Percentiles rank a stretch among this genome's conserved stretches.
These are phyloP conservation scores for Fusarium sp. DNA, from an alignment of 2,329 filamentous ascomycete species.

Conservation along the genomic window DNA sequence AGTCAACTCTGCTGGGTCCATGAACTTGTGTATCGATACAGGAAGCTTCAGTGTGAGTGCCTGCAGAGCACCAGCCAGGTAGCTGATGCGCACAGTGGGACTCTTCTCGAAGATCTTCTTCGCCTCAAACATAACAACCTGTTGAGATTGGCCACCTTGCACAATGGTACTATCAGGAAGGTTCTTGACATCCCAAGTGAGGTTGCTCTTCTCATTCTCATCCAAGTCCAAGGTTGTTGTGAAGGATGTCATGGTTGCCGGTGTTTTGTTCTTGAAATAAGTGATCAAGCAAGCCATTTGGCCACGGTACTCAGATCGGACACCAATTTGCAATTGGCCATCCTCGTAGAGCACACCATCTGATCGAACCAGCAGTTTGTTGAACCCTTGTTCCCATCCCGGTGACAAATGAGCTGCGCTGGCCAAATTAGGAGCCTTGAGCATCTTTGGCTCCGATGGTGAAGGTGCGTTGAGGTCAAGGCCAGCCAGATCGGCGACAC, in stretches of 20 bases:
- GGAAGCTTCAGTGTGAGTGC: slow-evolving; percentile 92
- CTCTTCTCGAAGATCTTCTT: slow-evolving; percentile 84
- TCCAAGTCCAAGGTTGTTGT: slow-evolving; percentile 94
- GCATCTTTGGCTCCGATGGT: slow-evolving; percentile 67
- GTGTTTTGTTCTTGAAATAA: slow-evolving; percentile 96
- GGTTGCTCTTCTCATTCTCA: slow-evolving; percentile 69
- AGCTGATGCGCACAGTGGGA: slow-evolving; percentile 93
- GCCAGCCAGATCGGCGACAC: slow-evolving; percentile 78
- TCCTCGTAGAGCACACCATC: slow-evolving; percentile 97
- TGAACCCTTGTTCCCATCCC: slow-evolving; percentile 93
- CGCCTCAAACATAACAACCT: slow-evolving; percentile 95
- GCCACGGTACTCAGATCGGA: slow-evolving; percentile 94
- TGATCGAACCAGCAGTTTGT: slow-evolving; percentile 80
- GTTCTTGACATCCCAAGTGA: slow-evolving; percentile 89
- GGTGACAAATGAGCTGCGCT: slow-evolving; percentile 93
- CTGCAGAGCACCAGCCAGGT: slow-evolving; percentile 92
- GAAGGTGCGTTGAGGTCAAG: slow-evolving; percentile 79
- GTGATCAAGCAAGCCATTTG: slow-evolving; percentile 95
- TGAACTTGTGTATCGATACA: slow-evolving; percentile 92
- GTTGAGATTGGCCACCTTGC: slow-evolving; percentile 83
- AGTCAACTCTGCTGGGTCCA: slow-evolving; percentile 88
- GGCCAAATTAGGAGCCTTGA: slow-evolving; percentile 84
- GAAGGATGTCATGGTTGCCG: slow-evolving; percentile 86
- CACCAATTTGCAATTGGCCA: slow-evolving; percentile 89
- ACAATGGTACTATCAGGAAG: slow-evolving; percentile 86